A percentile compares a stretch with the other conserved stretches of the same genome.
Evolutionary conservation across 306 rosid species (phyloP).

Genomic region (Hippophae rhamnoides): DNA sequence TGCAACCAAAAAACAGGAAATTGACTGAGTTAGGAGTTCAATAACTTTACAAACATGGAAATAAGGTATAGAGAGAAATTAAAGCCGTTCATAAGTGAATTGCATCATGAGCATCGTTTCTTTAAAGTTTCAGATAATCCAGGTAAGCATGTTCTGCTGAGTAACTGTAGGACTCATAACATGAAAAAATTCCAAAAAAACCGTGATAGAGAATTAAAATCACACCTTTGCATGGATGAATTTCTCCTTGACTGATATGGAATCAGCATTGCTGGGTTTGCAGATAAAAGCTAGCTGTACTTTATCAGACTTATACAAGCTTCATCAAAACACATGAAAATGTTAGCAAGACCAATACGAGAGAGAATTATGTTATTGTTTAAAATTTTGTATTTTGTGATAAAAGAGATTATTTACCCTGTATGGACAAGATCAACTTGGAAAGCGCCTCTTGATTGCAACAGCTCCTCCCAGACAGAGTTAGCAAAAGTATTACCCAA

Average conservation of each 20-base stretch:
- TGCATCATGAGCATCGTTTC: conserved; percentile 8
- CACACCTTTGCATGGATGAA: conserved; percentile 95
- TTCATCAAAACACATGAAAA: conserved; percentile 33
- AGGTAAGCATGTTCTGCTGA: background rate
- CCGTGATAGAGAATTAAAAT: conserved; percentile 3
- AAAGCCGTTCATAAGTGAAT: too few species aligned
- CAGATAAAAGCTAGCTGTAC: conserved; percentile 44
- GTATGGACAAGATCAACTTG: conserved; percentile 79
- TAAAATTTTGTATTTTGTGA: conserved; percentile 12
- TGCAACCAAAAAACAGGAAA: conserved; percentile 22
- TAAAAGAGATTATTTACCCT: conserved; percentile 57
- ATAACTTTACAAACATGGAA: too few species aligned
- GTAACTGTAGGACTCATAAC: background rate
- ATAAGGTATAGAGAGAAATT: too few species aligned
- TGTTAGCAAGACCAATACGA: conserved; percentile 23
- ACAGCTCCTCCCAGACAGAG: conserved; percentile 93
- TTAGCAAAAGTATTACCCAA: conserved; percentile 94
- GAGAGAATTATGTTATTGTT: conserved; percentile 1
- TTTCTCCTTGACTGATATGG: conserved; percentile 90
- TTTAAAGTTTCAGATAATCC: background rate
- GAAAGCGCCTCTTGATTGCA: conserved; percentile 86
- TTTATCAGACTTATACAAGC: conserved; percentile 71
- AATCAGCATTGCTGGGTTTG: conserved; percentile 78
- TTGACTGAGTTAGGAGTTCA: too few species aligned
- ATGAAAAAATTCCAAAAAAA: background rate